Evolutionary conservation across 108 stramenopile genomes (phyloP).

Genomic region (Discostella pseudostelligera): DNA sequence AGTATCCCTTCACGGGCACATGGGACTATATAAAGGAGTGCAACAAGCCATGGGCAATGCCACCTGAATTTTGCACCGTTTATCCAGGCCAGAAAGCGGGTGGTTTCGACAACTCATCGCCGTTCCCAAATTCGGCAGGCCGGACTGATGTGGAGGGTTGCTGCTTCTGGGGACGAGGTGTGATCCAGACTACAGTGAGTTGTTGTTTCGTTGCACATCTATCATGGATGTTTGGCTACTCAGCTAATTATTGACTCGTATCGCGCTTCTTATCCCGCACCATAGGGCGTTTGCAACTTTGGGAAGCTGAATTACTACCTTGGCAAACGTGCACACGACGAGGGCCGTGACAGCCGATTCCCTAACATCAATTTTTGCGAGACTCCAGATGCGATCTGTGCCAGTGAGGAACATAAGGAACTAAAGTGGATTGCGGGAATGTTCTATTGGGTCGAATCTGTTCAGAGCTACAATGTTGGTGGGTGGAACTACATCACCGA

Average conservation of each 20-base stretch:
- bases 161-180: slow-evolving; percentile 56
- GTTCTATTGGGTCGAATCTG: slow-evolving; percentile 51
- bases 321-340: slow-evolving; percentile 37
- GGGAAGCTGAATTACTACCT: slow-evolving; percentile 51
- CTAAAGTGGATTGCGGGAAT: slow-evolving; percentile 52
- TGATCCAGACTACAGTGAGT: slow-evolving; percentile 48
- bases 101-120: slow-evolving; percentile 21
- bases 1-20: slow-evolving; percentile 12
- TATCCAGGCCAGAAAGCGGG: slow-evolving; percentile 43
- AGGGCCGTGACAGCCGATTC: slow-evolving; percentile 28
- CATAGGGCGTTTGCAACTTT: slow-evolving; percentile 49
- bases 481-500: slow-evolving; percentile 45
- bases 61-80: slow-evolving; percentile 22
- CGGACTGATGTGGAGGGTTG: slow-evolving; percentile 55
- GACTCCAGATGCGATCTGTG: slow-evolving; percentile 41
- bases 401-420: slow-evolving; percentile 28
- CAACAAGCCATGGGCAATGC: slow-evolving; percentile 12
- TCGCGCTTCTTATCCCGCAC: no score
- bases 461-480: slow-evolving; percentile 37
- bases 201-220: no score
- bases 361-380: slow-evolving; percentile 46
- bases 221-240: no score
- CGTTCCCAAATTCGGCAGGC: slow-evolving; percentile 38
- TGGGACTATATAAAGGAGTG: slow-evolving; percentile 19
- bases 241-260: no score